Evolutionary conservation across 768 basidiomycete species (phyloP).

Genomic region (Russula olivacea): DNA sequence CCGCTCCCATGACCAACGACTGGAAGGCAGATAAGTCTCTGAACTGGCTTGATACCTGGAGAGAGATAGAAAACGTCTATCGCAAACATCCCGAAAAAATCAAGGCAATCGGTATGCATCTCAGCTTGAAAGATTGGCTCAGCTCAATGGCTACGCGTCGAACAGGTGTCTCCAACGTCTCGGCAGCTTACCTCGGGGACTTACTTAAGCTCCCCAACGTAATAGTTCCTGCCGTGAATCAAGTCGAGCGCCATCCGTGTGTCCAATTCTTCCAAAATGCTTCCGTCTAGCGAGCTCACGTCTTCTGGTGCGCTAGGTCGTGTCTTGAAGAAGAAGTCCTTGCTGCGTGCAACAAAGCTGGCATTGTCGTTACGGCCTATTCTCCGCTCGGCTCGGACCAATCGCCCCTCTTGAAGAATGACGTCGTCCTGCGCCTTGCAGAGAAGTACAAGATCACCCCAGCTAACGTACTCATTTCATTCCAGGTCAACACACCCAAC

Average conservation of each 20-base stretch:
- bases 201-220: conserved; percentile 50
- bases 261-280: conserved; percentile 24
- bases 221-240: conserved; percentile 65
- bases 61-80: conserved; percentile 63
- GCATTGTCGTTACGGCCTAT: conserved; percentile 71
- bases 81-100: conserved; percentile 63
- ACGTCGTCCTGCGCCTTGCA: conserved; percentile 55
- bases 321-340: conserved; percentile 64
- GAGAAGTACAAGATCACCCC: conserved; percentile 51
- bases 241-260: conserved; percentile 71
- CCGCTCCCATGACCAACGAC: conserved; percentile 60
- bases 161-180: conserved; percentile 65
- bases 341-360: conserved; percentile 52
- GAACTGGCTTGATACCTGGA: conserved; percentile 77
- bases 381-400: conserved; percentile 71
- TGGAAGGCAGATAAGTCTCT: conserved; percentile 47
- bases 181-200: conserved; percentile 53
- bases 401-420: conserved; percentile 60
- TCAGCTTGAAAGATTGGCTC: background rate
- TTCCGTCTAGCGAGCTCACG: background rate
- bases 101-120: conserved; percentile 59
- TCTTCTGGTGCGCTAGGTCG: conserved; percentile 35
- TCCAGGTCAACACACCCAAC: conserved; percentile 62
- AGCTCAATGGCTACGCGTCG: conserved; percentile 15
- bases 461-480: conserved; percentile 63